Evolutionary conservation across 1,139 yeast species (phyloP).

Genomic region (Suhomyces anneliseae): DNA sequence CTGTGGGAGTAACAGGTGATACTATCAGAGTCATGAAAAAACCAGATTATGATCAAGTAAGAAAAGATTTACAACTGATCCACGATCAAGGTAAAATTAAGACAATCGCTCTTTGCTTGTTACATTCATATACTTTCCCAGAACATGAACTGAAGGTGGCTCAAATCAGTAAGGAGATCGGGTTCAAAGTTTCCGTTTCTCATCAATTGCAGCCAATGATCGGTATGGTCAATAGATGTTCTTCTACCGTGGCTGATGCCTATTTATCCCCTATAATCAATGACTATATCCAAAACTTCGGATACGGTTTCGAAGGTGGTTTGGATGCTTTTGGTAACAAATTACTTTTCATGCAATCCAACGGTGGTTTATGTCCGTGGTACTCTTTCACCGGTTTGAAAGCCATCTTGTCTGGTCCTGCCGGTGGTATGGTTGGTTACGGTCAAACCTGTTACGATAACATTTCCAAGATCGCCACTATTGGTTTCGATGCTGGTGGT

Average conservation of each 20-base stretch:
- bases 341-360: constrained; percentile 48
- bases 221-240: constrained; percentile 44
- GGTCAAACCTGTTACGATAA: constrained; percentile 45
- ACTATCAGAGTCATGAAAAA: constrained; percentile 29
- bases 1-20: constrained; percentile 40
- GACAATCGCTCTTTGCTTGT: constrained; percentile 39
- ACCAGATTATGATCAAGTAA: constrained; percentile 32
- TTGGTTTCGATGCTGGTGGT: constrained; percentile 52
- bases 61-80: constrained; percentile 24
- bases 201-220: constrained; percentile 47
- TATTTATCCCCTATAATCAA: constrained; percentile 41
- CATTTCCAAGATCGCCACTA: constrained; percentile 32
- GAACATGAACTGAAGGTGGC: constrained; percentile 40
- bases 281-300: constrained; percentile 37
- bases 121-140: constrained; percentile 44
- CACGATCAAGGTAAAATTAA: constrained; percentile 28
- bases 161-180: constrained; percentile 35
- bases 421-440: constrained; percentile 53
- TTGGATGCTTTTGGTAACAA: constrained; percentile 43
- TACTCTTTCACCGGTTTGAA: constrained; percentile 48
- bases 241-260: constrained; percentile 49
- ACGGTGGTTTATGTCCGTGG: constrained; percentile 52
- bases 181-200: constrained; percentile 42
- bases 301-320: constrained; percentile 46
- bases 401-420: constrained; percentile 51